Evolutionary conservation across 192 early-diverging fungal species (phyloP).

Genomic region (Cladochytrium replicatum): DNA sequence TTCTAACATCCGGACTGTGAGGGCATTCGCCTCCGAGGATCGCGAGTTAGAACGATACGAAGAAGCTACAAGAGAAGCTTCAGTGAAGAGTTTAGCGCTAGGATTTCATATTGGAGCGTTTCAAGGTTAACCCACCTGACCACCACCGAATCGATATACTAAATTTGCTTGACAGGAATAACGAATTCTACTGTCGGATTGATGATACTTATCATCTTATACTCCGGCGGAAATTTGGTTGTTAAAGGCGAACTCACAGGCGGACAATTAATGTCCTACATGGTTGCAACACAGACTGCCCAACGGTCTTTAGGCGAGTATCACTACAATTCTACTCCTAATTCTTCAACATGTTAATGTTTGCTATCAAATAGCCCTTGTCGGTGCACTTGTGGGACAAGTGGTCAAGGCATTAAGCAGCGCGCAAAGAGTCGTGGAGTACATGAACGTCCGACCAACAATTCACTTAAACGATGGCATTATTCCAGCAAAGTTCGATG

Average conservation of each 20-base stretch:
- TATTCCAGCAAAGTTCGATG: constrained; percentile 7
- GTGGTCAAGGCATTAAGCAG: constrained; percentile 27
- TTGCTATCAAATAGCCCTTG: constrained; percentile 10
- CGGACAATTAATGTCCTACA: constrained; percentile 28
- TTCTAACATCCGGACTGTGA: constrained; percentile 26
- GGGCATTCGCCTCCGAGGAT: constrained; percentile 24
- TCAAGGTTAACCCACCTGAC: constrained; percentile 10
- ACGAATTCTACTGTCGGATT: constrained; percentile 26
- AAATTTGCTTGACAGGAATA: constrained; percentile 4
- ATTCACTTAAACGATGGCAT: constrained; percentile 7
- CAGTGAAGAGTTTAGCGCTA: constrained; percentile 3
- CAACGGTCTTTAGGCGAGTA: constrained; percentile 20
- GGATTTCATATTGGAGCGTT: constrained; percentile 33
- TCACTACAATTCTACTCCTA: background rate
- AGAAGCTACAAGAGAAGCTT: constrained; percentile 8
- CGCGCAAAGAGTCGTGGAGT: constrained; percentile 30
- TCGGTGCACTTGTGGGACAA: constrained; percentile 35
- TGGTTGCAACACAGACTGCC: constrained; percentile 35
- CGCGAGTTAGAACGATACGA: constrained; percentile 21
- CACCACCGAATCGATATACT: background rate
- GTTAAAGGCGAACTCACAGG: constrained; percentile 20
- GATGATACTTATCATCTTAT: constrained; percentile 32
- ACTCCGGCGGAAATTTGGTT: constrained; percentile 24
- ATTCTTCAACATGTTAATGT: background rate
- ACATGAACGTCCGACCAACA: constrained; percentile 15